Evolutionary conservation across 2,329 filamentous ascomycete species (phyloP), one percentile per base, ranked within the genome.

Genomic region (Calycina marina): DNA sequence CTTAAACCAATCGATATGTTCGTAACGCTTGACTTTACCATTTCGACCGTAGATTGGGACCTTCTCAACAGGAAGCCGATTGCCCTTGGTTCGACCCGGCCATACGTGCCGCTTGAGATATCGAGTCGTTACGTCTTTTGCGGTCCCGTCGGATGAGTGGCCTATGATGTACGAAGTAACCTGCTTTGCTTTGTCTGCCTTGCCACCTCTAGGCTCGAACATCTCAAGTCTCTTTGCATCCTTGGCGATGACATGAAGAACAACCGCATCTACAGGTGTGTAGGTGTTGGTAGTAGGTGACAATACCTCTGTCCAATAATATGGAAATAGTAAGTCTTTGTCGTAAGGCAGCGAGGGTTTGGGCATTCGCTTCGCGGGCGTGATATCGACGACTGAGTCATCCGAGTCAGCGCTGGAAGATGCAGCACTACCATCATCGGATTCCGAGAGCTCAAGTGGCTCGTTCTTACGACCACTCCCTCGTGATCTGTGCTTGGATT

Each of bases 91-190:
- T 44, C 85, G 80, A 4, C 90, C 88, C 1, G 90, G 90, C 52
- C 85, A 75, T 32, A 78, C 67, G 36, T 80, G 80, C 14, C 77
- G 72, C 47, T 78, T 86, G 5, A 98, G 60, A 53, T 98, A 98
- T 16, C 90, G 72, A 8, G 90, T 76, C 0, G 90, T 98, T 11
- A 98, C 80, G 51, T 98, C 90, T 52, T 96, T 96, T 9, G 84
- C 86, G 0, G 84, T 30, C 2, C 82, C 83, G 50, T 96, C 86
- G 3, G 71, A 58, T 1, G 81, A 83, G 55, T 81, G 83, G 0
- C 79, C 86, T 13, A 96, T 63, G 2, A 93, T 69, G 48, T 98
- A 98, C 28, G 82, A 81, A 48, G 93, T 84, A 9, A 93, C 72
- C 53, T 96, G 88, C 45, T 83, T 88, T 0, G 79, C 73, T 47